A percentile compares a stretch with the other conserved stretches of the same genome.
Evolutionary conservation across 2,329 filamentous ascomycete species (phyloP).

Genomic region (Xylaria sp.): DNA sequence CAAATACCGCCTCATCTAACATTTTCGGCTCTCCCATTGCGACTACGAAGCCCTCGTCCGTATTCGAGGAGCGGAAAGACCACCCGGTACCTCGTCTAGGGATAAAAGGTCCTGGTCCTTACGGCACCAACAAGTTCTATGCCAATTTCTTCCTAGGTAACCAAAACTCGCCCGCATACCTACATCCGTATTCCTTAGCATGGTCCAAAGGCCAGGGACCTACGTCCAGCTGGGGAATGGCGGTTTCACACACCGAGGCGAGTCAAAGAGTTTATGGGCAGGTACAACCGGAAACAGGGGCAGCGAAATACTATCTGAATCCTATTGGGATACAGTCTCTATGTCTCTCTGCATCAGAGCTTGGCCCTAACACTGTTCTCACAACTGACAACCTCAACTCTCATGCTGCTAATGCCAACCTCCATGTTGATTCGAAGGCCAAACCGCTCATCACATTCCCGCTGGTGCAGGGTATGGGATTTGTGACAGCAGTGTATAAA

Average conservation of each 20-base stretch:
- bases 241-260: slow-evolving; percentile 74
- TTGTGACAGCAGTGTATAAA: slow-evolving; percentile 78
- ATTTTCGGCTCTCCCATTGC: slow-evolving; percentile 64
- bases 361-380: slow-evolving; percentile 64
- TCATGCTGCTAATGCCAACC: slow-evolving; percentile 69
- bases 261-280: slow-evolving; percentile 71
- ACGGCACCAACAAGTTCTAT: slow-evolving; percentile 82
- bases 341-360: slow-evolving; percentile 77
- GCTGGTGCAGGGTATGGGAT: slow-evolving; percentile 87
- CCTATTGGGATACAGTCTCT: slow-evolving; percentile 83
- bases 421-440: slow-evolving; percentile 60
- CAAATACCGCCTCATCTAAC: slow-evolving; percentile 42
- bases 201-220: slow-evolving; percentile 70
- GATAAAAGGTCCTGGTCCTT: slow-evolving; percentile 53
- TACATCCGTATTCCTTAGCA: slow-evolving; percentile 74
- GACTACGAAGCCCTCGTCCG: slow-evolving; percentile 55
- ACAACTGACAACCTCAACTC: slow-evolving; percentile 60
- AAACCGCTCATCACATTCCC: slow-evolving; percentile 74
- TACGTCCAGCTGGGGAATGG: slow-evolving; percentile 75
- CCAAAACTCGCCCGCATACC: slow-evolving; percentile 72
- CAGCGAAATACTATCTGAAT: slow-evolving; percentile 76
- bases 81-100: slow-evolving; percentile 64
- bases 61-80: slow-evolving; percentile 55
- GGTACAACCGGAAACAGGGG: slow-evolving; percentile 58
- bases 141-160: slow-evolving; percentile 78